Percentiles rank a stretch among this genome's conserved stretches.
Conservation (phyloP, 306 rosid genomes). For the Clitoria ternatea region DNA sequence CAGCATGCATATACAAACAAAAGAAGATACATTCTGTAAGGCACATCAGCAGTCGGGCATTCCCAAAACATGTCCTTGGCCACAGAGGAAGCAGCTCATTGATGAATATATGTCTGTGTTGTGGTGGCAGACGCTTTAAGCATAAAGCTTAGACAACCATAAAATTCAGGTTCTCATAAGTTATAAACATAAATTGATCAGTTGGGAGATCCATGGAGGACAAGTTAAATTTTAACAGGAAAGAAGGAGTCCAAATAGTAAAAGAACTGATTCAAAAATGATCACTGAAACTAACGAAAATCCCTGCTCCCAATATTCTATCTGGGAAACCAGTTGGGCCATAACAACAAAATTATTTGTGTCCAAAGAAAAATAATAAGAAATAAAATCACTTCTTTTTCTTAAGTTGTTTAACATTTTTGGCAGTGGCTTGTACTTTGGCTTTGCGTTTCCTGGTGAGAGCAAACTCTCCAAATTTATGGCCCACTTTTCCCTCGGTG, state of each 20-base stretch:
- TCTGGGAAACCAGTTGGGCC: not conserved
- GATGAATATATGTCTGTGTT: not conserved
- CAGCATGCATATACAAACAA: not conserved
- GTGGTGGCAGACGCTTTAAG: not conserved
- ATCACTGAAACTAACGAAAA: slow-evolving; percentile 1
- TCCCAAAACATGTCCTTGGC: not conserved
- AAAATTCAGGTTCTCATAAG: not conserved
- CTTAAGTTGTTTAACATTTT: slow-evolving; percentile 32
- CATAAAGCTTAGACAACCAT: not conserved
- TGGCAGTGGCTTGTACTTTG: slow-evolving; percentile 30
- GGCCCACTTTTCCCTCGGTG: slow-evolving; percentile 40
- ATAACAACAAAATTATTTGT: not conserved
- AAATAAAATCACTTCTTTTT: slow-evolving; percentile 37
- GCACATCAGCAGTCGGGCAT: not conserved
- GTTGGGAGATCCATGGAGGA: not conserved
- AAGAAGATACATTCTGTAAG: not conserved
- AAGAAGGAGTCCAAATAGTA: not conserved
- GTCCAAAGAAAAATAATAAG: not conserved
- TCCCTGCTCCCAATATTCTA: slow-evolving; percentile 7
- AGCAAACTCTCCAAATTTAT: slow-evolving; percentile 40
- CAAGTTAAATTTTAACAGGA: not conserved
- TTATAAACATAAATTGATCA: slow-evolving; percentile 6
- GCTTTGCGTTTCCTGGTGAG: slow-evolving; percentile 40
- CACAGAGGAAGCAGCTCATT: not conserved
- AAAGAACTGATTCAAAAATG: not conserved